These are phyloP conservation scores for Eremothecium sinecaudum DNA, from an alignment of 1,139 yeast species.

Conservation along the genomic window DNA sequence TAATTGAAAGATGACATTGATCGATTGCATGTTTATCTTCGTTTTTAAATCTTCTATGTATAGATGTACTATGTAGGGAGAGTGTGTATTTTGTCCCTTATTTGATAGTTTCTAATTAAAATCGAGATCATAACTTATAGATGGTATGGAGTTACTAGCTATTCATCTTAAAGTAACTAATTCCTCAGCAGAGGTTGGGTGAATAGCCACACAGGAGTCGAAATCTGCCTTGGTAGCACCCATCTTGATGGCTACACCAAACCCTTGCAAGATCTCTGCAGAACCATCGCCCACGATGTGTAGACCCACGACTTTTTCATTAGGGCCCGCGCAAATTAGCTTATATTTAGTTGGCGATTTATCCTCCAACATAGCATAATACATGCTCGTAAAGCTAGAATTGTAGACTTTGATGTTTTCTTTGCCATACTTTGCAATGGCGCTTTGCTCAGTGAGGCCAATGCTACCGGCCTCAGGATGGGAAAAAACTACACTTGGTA, in stretches of 20 bases:
- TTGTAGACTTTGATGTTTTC: conserved; percentile 74
- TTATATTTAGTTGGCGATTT: conserved; percentile 87
- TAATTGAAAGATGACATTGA: conserved; percentile 29
- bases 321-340: conserved; percentile 63
- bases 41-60: conserved; percentile 8
- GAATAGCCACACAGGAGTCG: conserved; percentile 93
- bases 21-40: conserved; percentile 8
- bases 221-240: conserved; percentile 96
- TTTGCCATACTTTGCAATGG: conserved; percentile 67
- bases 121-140: conserved; percentile 10
- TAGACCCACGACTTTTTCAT: conserved; percentile 91
- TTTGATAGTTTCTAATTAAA: conserved; percentile 10
- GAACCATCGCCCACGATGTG: conserved; percentile 87
- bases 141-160: background rate
- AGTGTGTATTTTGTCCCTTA: conserved; percentile 11
- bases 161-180: conserved; percentile 69
- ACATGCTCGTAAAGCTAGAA: conserved; percentile 83
- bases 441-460: conserved; percentile 75
- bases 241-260: conserved; percentile 95
- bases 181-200: conserved; percentile 97
- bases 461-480: conserved; percentile 97
- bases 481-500: conserved; percentile 88
- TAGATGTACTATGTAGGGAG: conserved; percentile 14
- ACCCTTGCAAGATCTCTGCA: conserved; percentile 92
- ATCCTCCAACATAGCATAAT: conserved; percentile 69